Conservation (phyloP, 306 rosid genomes). For the Cicer chorassanicum region DNA sequence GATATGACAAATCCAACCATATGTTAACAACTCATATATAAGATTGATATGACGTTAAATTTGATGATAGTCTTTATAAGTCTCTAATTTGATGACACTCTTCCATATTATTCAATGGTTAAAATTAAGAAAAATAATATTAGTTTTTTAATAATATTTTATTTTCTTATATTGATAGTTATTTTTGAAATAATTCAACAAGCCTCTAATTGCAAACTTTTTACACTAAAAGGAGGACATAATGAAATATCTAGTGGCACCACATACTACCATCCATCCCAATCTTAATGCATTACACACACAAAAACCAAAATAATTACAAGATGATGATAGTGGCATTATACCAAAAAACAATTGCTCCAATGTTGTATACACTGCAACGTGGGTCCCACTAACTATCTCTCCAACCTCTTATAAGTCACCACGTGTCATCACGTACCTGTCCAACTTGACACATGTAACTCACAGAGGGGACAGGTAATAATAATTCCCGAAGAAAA, state of each 20-base stretch:
- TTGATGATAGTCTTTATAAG: too few species aligned
- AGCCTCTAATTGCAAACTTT: neutral
- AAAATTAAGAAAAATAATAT: too few species aligned
- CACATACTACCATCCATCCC: neutral
- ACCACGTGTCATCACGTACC: neutral
- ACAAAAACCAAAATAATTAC: neutral
- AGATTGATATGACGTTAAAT: too few species aligned
- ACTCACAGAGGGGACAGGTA: constrained; percentile 34
- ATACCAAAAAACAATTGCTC: constrained; percentile 4
- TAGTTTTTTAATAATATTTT: too few species aligned
- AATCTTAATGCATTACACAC: neutral
- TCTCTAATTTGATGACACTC: too few species aligned
- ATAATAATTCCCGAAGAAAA: constrained; percentile 4
- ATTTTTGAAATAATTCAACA: too few species aligned
- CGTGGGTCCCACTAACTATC: constrained; percentile 1
- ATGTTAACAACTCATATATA: too few species aligned
- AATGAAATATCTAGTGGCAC: constrained; percentile 2
- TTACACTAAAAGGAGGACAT: neutral
- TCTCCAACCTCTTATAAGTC: neutral
- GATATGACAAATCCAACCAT: too few species aligned
- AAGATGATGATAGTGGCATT: neutral
- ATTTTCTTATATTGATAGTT: too few species aligned
- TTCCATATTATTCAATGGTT: too few species aligned
- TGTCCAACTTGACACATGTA: constrained; percentile 35
- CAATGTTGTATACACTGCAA: neutral